Evolutionary conservation across 306 rosid species (phyloP), one percentile per base, ranked within the genome.

Genomic region (Casuarina cunninghamiana): DNA sequence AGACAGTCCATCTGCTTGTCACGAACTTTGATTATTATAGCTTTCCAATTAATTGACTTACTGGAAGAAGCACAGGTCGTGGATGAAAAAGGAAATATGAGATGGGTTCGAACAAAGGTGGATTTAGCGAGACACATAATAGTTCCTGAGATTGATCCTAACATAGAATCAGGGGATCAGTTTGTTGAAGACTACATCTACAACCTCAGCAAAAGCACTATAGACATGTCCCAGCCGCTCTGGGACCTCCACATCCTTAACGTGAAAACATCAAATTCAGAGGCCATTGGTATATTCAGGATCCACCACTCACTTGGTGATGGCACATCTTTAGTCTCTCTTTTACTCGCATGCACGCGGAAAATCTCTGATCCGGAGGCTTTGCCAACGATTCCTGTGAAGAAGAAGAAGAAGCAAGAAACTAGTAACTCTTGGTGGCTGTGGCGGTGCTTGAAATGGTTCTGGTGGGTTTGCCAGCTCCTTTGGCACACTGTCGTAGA

Each of bases 231-330:
- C 32, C 74, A 60, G 53, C 84, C 87, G 7, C 74, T 80, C 2
- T 84, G 88, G 88, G 85, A 84, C 6, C 53, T 84, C 42, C 88
- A 84, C 51, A n/a, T 84, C 16, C 75, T 84, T 32, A 77, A 84
- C 49, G 38, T 81, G 35, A 77, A 78, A 78, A 84, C 85, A 19
- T 77, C 84, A 2, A 19, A 69, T 32, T 79, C 88, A 5, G 83
- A 81, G 57, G 75, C 72, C 1, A 49, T 61, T 2, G 85, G 45
- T 2, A 73, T 84, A 5, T 84, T 84, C 58, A 60, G 88, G 69
- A 38, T 80, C 53, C 88, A 84, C 53, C 88, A 81, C 67, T 77
- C 88, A n/a, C 80, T 84, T 17, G 88, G 88, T 6, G 88, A 84
- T 32, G 88, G 88, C 7, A 71, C 78, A 6, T 84, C 88, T 53